phyloP scores from a whole-genome alignment of 2,329 filamentous ascomycete species.

The Alternaria viburni region DNA sequence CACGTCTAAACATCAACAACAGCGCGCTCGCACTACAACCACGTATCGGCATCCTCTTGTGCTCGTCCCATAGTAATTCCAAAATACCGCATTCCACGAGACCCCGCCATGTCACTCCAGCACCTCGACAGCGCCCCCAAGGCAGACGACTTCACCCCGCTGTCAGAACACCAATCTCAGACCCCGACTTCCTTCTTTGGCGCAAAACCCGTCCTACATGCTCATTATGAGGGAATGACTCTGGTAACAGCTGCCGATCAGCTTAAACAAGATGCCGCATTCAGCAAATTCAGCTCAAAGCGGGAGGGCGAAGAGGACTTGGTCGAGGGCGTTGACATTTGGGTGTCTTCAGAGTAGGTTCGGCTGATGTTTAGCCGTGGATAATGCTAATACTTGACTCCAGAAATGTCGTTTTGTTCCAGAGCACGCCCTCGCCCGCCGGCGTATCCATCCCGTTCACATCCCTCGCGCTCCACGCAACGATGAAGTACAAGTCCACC shows the following conservation, averaged over 20 bases:
- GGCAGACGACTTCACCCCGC: conserved; percentile 65
- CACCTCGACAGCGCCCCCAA: conserved; percentile 65
- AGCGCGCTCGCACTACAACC: neutral
- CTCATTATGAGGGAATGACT: conserved; percentile 63
- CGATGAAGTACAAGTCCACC: conserved; percentile 62
- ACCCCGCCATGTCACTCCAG: conserved; percentile 43
- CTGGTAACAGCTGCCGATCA: conserved; percentile 65
- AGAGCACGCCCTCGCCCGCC: conserved; percentile 56
- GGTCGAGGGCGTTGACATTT: conserved; percentile 53
- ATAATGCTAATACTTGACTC: neutral
- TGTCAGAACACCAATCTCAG: conserved; percentile 73
- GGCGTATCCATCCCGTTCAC: conserved; percentile 77
- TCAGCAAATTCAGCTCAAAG: conserved; percentile 52
- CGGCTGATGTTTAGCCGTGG: neutral
- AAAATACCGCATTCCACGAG: neutral
- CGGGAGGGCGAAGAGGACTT: conserved; percentile 36
- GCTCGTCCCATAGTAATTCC: neutral
- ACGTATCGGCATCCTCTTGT: neutral
- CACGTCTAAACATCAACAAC: neutral
- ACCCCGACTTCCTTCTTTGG: conserved; percentile 76
- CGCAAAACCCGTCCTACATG: conserved; percentile 74
- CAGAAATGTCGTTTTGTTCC: conserved; percentile 69
- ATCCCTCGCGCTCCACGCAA: conserved; percentile 75
- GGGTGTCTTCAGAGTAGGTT: conserved; percentile 55
- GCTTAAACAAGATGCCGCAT: conserved; percentile 55